Conservation (phyloP, 805 yeast species). For the Barnettozyma pratensis region DNA sequence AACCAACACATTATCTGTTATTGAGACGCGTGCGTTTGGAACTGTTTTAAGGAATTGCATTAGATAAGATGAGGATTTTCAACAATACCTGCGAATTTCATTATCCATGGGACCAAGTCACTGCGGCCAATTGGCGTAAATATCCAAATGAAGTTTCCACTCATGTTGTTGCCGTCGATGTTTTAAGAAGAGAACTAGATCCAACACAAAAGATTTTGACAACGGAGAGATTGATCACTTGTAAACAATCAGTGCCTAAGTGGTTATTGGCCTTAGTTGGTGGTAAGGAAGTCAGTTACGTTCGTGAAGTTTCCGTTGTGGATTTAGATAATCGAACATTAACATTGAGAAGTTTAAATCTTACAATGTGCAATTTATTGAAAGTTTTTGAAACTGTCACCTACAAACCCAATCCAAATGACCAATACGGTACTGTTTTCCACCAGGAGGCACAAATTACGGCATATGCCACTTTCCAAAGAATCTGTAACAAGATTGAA, state of each 20-base stretch:
- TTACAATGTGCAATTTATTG: slow-evolving; percentile 72
- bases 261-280: slow-evolving; percentile 79
- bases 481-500: slow-evolving; percentile 77
- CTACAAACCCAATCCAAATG: slow-evolving; percentile 61
- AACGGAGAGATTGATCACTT: slow-evolving; percentile 85
- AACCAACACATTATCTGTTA: not conserved
- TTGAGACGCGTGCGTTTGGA: too few species aligned
- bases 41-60: not conserved
- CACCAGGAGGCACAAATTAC: slow-evolving; percentile 83
- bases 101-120: slow-evolving; percentile 91
- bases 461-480: slow-evolving; percentile 68
- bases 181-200: slow-evolving; percentile 66
- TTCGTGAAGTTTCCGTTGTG: slow-evolving; percentile 84
- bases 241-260: slow-evolving; percentile 77
- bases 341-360: slow-evolving; percentile 77
- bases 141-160: slow-evolving; percentile 93
- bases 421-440: slow-evolving; percentile 54
- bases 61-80: slow-evolving; percentile 65
- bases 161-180: slow-evolving; percentile 93
- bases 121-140: slow-evolving; percentile 95
- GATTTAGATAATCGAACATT: slow-evolving; percentile 61
- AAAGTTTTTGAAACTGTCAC: slow-evolving; percentile 84
- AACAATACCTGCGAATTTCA: slow-evolving; percentile 62
- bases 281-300: slow-evolving; percentile 66
- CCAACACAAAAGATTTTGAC: slow-evolving; percentile 48